Evolutionary conservation across 2,329 filamentous ascomycete genomes (phyloP), one percentile per base, ranked within the genome.

Genomic region (Colletotrichum higginsianum): DNA sequence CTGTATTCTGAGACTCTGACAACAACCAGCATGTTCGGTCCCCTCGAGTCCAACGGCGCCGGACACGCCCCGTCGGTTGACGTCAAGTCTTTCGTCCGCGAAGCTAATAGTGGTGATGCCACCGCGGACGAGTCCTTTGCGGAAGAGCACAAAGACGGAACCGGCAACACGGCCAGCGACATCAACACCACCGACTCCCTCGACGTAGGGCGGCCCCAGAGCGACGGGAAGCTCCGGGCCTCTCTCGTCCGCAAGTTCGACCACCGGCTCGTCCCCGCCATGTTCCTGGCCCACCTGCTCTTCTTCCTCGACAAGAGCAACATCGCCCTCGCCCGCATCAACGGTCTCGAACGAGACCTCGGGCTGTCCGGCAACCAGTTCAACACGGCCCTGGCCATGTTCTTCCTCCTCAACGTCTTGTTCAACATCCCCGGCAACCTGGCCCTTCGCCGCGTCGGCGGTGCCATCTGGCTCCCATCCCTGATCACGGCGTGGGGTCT

Each of bases 371-470:
- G 62, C 9, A 56, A 50, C 35, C 66, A 75, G 35, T 74, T 75
- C 60, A 77, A 77, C 42, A 72, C 67, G 15, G 73, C 76, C 15
- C 67, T 77, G 23, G 73, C 75, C 2, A 56, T 77, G 47, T 77
- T 77, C 58, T 77, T 74, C 61, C 61, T 77, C 0, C 71, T 74
- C 16, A 76, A 75, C n/a, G 67, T 77, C 26, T 9, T 77, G 1
- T 69, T 77, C 40, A 77, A 76, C 53, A 75, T 77, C 16, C 76
- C 76, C 0, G 75, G 75, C 18, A 77, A 77, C 58, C 63, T 77
- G 13, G 66, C 74, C 6, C 50, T 77, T 2, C 75, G 75, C 0
- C 70, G 72, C 11, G 71, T 77, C 5, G 76, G 76, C 2, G 76
- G 74, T 0, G 74, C 75, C 1, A 61, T 68, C 42, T 74, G 74